Evolutionary conservation across 164 flowering plant species (phyloP).

Genomic region (Liquidambar formosana): DNA sequence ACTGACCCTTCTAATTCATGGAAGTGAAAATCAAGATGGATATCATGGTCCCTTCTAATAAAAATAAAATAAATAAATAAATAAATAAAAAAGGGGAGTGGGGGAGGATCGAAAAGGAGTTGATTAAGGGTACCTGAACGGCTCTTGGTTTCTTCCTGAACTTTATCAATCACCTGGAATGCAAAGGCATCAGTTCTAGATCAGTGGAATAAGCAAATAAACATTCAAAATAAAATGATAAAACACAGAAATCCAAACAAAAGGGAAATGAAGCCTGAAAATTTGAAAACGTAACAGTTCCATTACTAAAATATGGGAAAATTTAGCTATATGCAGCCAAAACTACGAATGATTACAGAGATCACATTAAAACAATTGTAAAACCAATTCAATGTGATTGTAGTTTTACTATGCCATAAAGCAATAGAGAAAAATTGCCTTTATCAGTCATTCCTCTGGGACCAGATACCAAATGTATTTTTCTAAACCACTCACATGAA

Average conservation of each 20-base stretch:
- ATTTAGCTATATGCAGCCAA: too few relatives aligned
- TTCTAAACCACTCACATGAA: too few relatives aligned
- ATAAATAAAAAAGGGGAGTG: too few relatives aligned
- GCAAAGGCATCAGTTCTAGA: constrained; percentile 3
- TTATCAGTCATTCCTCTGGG: too few relatives aligned
- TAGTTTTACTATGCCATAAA: too few relatives aligned
- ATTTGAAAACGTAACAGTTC: neutral
- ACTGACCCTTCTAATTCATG: neutral
- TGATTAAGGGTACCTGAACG: constrained; percentile 41
- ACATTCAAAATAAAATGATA: neutral
- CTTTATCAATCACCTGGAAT: constrained; percentile 65
- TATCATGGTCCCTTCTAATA: neutral
- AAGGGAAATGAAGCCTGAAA: neutral
- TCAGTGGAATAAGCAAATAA: neutral
- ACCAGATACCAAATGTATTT: too few relatives aligned
- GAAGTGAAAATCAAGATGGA: neutral
- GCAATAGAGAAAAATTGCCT: too few relatives aligned
- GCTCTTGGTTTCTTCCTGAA: constrained; percentile 64
- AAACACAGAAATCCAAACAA: neutral
- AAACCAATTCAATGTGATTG: too few relatives aligned
- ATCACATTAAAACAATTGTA: too few relatives aligned
- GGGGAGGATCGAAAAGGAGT: neutral
- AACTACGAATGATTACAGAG: too few relatives aligned
- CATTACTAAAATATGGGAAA: too few relatives aligned
- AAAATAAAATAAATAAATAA: too few relatives aligned